These are phyloP conservation scores for Onygena corvina DNA, from an alignment of 2,329 filamentous ascomycete species.

Conservation along the genomic window DNA sequence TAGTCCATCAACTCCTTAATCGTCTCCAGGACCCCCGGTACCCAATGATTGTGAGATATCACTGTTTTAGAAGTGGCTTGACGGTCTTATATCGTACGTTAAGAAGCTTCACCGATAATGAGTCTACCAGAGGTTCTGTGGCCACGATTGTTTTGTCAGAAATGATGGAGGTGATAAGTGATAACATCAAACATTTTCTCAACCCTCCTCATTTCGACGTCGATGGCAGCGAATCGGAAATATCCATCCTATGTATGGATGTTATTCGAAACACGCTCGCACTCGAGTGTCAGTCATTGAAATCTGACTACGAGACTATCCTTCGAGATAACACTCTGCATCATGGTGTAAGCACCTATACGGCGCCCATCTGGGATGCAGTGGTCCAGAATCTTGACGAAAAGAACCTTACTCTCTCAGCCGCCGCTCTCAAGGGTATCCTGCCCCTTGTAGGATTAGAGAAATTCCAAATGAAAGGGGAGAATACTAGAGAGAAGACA, in stretches of 20 bases:
- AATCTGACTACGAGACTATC: constrained; percentile 56
- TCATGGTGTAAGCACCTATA: constrained; percentile 56
- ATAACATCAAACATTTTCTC: constrained; percentile 47
- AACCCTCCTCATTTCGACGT: constrained; percentile 41
- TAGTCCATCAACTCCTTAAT: constrained; percentile 62
- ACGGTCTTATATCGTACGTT: constrained; percentile 36
- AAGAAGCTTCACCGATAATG: constrained; percentile 37
- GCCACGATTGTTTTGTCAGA: constrained; percentile 39
- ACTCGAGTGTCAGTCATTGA: constrained; percentile 59
- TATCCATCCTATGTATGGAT: constrained; percentile 46
- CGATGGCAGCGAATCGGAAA: constrained; percentile 40
- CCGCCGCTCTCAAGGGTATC: constrained; percentile 58
- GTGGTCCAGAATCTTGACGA: constrained; percentile 57
- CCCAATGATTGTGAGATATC: constrained; percentile 32
- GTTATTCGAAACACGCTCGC: constrained; percentile 56
- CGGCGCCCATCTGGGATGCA: constrained; percentile 64
- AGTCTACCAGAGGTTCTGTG: constrained; percentile 34
- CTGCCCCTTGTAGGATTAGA: constrained; percentile 63
- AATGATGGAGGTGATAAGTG: constrained; percentile 36
- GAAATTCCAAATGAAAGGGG: constrained; percentile 47
- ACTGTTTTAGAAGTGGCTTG: constrained; percentile 38
- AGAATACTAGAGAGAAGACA: constrained; percentile 42
- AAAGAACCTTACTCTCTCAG: constrained; percentile 59
- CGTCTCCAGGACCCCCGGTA: constrained; percentile 36
- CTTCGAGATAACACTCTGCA: constrained; percentile 50